Evolutionary conservation across 2,329 filamentous ascomycete species (phyloP), one percentile per base, ranked within the genome.

Genomic region (Colletotrichum costaricense): DNA sequence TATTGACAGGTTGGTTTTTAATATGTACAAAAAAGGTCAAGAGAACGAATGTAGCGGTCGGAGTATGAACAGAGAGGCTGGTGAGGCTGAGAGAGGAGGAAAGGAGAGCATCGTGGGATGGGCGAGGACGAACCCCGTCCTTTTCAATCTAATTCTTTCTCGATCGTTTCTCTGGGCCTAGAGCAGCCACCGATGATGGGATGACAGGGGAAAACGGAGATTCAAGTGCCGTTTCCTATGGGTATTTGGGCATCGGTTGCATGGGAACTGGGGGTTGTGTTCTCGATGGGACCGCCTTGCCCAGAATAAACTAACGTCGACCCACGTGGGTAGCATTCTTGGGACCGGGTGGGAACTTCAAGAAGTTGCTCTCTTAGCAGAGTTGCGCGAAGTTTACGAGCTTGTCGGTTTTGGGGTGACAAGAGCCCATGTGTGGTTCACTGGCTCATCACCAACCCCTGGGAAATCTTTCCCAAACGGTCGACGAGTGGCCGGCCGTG

Each of bases 161-260:
- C 28, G 33, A 38, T 70, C 49, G 28, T n/a, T 35, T 62, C 19
- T 19, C 4, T 35, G 30, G 24, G 24, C 4, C 46, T 19, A 35
- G 19, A n/a, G 28, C 66, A 63, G 28, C 63, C 19, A 19, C n/a
- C 38, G 63, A 35, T 55, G 26, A 59, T 63, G 56, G 19, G 11
- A 70, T 26, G 33, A 33, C 62, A 70, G 71, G 35, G 67, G 38
- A 12, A 28, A 16, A 64, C 59, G 66, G 65, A 72, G 59, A 69
- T 72, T 64, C 59, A 56, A 69, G 59, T 72, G 66, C 59, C 54
- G 65, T 69, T 59, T 64, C 6, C 56, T 42, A 60, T 62, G 26
- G 56, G 22, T 62, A 56, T 11, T 60, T 62, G 46, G 22, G 55
- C 67, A 63, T 63, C 57, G 24, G 58, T 62, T 62, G 33, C 30